A percentile compares a stretch with the other conserved stretches of the same genome.
Evolutionary conservation across 169 alveolate genomes (phyloP).

Genomic region (Babesia sp.): DNA sequence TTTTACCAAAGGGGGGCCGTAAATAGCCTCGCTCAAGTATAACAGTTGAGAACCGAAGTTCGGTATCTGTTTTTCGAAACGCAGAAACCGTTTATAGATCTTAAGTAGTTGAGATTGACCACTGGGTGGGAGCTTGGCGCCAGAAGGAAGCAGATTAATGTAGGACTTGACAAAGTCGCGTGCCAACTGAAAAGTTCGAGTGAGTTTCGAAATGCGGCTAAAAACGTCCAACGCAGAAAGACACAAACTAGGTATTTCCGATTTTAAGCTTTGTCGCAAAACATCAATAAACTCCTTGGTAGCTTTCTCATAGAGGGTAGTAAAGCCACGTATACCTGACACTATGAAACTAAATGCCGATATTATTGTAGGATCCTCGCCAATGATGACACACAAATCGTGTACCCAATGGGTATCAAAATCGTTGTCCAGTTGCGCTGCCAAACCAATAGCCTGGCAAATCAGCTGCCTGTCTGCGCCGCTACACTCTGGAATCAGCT

Average conservation of each 20-base stretch:
- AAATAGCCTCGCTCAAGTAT: constrained; percentile 32
- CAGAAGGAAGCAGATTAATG: constrained; percentile 20
- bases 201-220: constrained; percentile 25
- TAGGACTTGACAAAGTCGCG: constrained; percentile 30
- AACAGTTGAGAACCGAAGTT: constrained; percentile 28
- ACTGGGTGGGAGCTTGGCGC: constrained; percentile 38
- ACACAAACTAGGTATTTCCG: constrained; percentile 34
- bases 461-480: constrained; percentile 18
- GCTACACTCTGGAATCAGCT: constrained; percentile 11
- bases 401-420: constrained; percentile 17
- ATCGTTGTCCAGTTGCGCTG: constrained; percentile 7
- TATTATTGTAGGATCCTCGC: constrained; percentile 9
- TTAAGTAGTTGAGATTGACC: constrained; percentile 30
- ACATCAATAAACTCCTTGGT: constrained; percentile 28
- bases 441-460: constrained; percentile 27
- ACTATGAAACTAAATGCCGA: constrained; percentile 6
- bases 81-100: constrained; percentile 35
- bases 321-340: constrained; percentile 16
- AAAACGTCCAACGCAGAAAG: constrained; percentile 6
- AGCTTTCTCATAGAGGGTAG: constrained; percentile 1
- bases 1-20: constrained; percentile 16
- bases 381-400: neutral
- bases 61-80: constrained; percentile 16
- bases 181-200: constrained; percentile 9
- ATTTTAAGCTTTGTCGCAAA: constrained; percentile 13